These are phyloP conservation scores for Porcisia hertigi DNA, from an alignment of 208 protist species.

Conservation along the genomic window DNA sequence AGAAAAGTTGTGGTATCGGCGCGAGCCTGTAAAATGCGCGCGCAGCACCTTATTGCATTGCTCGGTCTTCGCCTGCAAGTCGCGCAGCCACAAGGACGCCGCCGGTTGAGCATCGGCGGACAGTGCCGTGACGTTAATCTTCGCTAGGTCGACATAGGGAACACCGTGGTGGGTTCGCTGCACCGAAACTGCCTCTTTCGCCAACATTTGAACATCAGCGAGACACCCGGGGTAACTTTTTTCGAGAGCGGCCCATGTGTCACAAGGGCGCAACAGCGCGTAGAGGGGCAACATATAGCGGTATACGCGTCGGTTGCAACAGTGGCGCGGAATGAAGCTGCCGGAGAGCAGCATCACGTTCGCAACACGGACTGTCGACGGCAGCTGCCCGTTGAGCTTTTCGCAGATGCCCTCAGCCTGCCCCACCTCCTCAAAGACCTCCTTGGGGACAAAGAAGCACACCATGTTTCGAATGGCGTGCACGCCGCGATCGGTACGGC, in stretches of 20 bases:
- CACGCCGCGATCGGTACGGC: conserved; percentile 85
- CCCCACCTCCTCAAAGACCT: conserved; percentile 33
- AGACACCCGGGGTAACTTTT: conserved; percentile 38
- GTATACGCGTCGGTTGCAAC: conserved; percentile 79
- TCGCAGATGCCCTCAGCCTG: conserved; percentile 30
- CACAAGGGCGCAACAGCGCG: conserved; percentile 63
- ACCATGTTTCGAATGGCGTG: conserved; percentile 84
- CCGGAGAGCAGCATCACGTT: conserved; percentile 51
- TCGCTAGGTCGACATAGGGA: conserved; percentile 24
- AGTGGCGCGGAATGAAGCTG: conserved; percentile 78
- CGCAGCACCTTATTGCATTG: conserved; percentile 54
- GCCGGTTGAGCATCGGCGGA: neutral
- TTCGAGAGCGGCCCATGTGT: conserved; percentile 51
- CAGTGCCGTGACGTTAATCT: neutral
- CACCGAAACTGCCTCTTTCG: neutral
- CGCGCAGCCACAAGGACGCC: conserved; percentile 29
- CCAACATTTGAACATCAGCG: conserved; percentile 9
- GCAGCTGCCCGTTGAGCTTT: conserved; percentile 46
- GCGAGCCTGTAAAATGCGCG: conserved; percentile 51
- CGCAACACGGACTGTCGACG: conserved; percentile 49
- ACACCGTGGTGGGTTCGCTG: conserved; percentile 14
- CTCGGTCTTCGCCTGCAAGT: conserved; percentile 27
- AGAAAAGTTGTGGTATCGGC: conserved; percentile 90
- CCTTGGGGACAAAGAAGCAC: conserved; percentile 57
- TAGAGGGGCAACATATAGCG: conserved; percentile 83